Evolutionary conservation across 768 basidiomycete species (phyloP).

Genomic region (Saitozyma sp.): DNA sequence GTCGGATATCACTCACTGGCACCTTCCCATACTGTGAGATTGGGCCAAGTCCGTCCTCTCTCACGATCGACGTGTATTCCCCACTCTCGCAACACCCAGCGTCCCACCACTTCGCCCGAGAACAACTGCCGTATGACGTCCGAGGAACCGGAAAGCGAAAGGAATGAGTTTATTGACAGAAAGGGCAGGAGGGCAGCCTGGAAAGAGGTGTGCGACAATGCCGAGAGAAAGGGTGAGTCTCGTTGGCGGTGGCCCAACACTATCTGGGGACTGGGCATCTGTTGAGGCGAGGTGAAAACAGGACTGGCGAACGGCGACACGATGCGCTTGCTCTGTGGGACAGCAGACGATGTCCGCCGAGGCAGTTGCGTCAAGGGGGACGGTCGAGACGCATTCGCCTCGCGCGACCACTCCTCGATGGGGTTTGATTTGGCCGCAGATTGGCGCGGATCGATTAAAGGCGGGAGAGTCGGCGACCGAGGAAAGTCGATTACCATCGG

Average conservation of each 20-base stretch:
- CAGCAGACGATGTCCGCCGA: too few relatives aligned
- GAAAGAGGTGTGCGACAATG: slow-evolving; percentile 17
- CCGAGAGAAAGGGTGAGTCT: slow-evolving; percentile 20
- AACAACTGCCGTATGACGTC: slow-evolving; percentile 33
- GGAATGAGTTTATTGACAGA: slow-evolving; percentile 45
- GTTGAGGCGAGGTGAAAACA: not conserved
- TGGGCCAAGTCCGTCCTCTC: slow-evolving; percentile 44
- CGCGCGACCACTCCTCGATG: not conserved
- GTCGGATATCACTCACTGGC: slow-evolving; percentile 37
- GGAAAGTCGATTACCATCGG: slow-evolving; percentile 22
- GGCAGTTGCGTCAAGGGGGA: too few relatives aligned
- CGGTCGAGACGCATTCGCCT: too few relatives aligned
- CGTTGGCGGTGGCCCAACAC: slow-evolving; percentile 1
- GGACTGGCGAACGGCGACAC: too few relatives aligned
- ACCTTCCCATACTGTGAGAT: slow-evolving; percentile 51
- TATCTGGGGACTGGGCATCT: slow-evolving; percentile 10
- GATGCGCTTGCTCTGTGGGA: too few relatives aligned
- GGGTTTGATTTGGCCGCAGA: not conserved
- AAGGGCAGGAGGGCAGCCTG: slow-evolving; percentile 35
- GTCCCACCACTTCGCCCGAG: slow-evolving; percentile 46
- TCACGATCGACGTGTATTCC: slow-evolving; percentile 31
- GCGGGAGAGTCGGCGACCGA: slow-evolving; percentile 23
- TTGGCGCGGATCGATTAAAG: slow-evolving; percentile 4
- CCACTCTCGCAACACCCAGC: slow-evolving; percentile 49
- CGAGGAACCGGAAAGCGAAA: slow-evolving; percentile 39